phyloP scores from a whole-genome alignment of 345 rosid species.

The Jatropha curcas region DNA sequence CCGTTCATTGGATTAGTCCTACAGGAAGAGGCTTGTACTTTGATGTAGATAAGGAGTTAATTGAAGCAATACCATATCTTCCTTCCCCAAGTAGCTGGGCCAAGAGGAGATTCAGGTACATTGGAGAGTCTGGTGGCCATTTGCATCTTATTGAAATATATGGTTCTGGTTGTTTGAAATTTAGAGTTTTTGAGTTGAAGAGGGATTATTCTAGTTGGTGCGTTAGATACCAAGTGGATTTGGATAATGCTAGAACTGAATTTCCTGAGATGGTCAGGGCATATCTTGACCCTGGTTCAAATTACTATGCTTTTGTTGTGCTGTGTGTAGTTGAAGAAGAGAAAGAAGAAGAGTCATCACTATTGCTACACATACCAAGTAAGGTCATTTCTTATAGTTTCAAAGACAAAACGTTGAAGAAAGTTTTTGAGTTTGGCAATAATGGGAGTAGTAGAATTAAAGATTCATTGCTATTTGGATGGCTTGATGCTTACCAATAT shows the following conservation, averaged over 20 bases:
- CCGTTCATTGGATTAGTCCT: slow-evolving; percentile 36
- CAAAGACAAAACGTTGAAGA: slow-evolving; percentile 15
- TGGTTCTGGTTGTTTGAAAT: slow-evolving; percentile 14
- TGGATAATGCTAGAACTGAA: slow-evolving; percentile 16
- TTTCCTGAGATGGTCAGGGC: slow-evolving; percentile 29
- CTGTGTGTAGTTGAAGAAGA: slow-evolving; percentile 24
- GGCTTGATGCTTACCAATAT: slow-evolving; percentile 35
- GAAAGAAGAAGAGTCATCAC: slow-evolving; percentile 19
- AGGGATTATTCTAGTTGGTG: slow-evolving; percentile 30
- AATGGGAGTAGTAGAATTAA: background rate
- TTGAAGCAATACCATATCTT: slow-evolving; percentile 14
- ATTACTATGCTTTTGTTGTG: slow-evolving; percentile 20
- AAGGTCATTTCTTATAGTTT: slow-evolving; percentile 28
- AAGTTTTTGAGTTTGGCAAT: slow-evolving; percentile 12
- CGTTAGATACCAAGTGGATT: slow-evolving; percentile 24
- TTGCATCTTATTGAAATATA: slow-evolving; percentile 30
- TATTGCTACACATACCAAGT: slow-evolving; percentile 33
- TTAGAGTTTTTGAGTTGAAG: slow-evolving; percentile 29
- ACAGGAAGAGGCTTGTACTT: slow-evolving; percentile 24
- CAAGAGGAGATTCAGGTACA: slow-evolving; percentile 22
- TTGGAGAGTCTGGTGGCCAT: slow-evolving; percentile 29
- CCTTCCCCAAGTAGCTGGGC: slow-evolving; percentile 18
- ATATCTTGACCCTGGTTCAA: slow-evolving; percentile 12
- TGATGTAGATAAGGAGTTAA: slow-evolving; percentile 21
- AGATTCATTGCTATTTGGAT: slow-evolving; percentile 22